Percentiles rank a stretch among this genome's conserved stretches.
phyloP scores from a whole-genome alignment of 306 rosid species.

The Quercus mongolica region DNA sequence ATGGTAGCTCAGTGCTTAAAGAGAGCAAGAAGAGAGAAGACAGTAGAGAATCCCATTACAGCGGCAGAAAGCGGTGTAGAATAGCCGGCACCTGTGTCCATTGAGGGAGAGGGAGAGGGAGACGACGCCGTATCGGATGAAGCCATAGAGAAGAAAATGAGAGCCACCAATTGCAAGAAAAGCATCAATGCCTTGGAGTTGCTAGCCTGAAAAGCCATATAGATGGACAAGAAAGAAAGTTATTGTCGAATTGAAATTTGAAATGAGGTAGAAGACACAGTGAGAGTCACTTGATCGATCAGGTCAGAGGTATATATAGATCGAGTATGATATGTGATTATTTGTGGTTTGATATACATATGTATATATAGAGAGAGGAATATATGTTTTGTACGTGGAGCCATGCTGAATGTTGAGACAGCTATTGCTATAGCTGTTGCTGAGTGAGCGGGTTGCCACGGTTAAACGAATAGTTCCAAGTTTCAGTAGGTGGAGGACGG shows the following conservation, averaged over 20 bases:
- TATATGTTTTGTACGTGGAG: not conserved
- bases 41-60: constrained; percentile 5
- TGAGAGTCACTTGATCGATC: too few relatives aligned
- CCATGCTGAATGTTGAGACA: too few relatives aligned
- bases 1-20: not conserved
- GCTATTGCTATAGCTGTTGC: too few relatives aligned
- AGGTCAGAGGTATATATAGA: too few relatives aligned
- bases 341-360: not conserved
- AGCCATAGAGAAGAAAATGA: not conserved
- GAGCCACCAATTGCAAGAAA: not conserved
- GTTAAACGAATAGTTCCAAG: not conserved
- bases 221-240: not conserved
- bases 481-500: not conserved
- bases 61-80: constrained; percentile 13
- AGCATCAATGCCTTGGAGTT: constrained; percentile 17
- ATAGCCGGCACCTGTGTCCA: constrained; percentile 15
- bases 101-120: constrained; percentile 8
- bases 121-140: constrained; percentile 6
- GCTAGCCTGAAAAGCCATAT: not conserved
- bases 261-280: too few relatives aligned
- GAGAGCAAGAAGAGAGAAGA: constrained; percentile 22
- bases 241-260: too few relatives aligned
- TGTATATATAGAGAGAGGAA: not conserved
- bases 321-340: too few relatives aligned
- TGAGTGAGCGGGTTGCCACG: too few relatives aligned